Evolutionary conservation across 768 basidiomycete genomes (phyloP), one percentile per base, ranked within the genome.

Genomic region (Amanita muscaria): DNA sequence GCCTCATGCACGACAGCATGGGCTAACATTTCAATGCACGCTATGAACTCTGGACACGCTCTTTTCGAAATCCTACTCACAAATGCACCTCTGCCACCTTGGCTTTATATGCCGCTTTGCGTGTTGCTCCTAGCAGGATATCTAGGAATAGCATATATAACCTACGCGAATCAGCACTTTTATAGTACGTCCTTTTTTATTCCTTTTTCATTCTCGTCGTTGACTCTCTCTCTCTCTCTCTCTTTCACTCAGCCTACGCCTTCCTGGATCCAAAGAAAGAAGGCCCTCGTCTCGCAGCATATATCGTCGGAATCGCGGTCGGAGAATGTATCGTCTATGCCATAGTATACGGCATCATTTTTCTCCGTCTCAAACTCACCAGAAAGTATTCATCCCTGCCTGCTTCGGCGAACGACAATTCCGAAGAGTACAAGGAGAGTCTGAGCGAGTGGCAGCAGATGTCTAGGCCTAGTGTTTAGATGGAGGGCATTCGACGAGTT

Each of bases 121-220:
- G 36, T 83, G 12, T 12, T 80, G 9, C 49, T 78, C 15, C 71
- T 85, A 8, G 74, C 51, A 0, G 53, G 60, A 2, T 88, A 87
- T 53, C 60, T 86, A 14, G 80, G 72, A 18, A 61, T 87, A 1
- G 83, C 83, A 9, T 88, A 86, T 51, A 70, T 88, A 42, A 83
- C 81, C 0, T 51, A 70, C 38, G 73, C 62, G 0, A 72, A 74
- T 0, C 79, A 82, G 53, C 74, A 75, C 0, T 72, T 81, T 53
- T 87, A 86, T 56, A 58, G 83, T 86, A 49, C 42, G 79, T 68
- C 30, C 18, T n/a, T n/a, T n/a, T n/a, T n/a, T n/a, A n/a, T n/a
- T n/a, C n/a, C n/a, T n/a, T n/a, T n/a, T n/a, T n/a, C n/a, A n/a
- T n/a, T n/a, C n/a, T n/a, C n/a, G n/a, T n/a, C n/a, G n/a, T n/a